phyloP scores from a whole-genome alignment of 805 yeast genomes.

The Lipomyces japonicus region DNA sequence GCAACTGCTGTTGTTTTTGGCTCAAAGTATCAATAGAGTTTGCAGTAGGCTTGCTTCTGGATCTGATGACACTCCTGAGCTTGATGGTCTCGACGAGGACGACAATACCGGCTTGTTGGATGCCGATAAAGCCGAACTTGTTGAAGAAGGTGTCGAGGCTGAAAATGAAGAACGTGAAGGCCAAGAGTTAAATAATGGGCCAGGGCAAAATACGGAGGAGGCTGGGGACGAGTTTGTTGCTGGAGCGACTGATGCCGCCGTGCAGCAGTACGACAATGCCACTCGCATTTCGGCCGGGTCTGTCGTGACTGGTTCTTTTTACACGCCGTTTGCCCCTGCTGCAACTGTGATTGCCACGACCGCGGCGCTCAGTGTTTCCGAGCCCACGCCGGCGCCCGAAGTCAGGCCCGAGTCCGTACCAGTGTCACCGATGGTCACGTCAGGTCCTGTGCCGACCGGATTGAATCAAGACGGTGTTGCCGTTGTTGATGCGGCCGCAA shows the following conservation, averaged over 20 bases:
- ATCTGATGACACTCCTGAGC: conserved; percentile 1
- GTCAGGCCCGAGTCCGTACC: conserved; percentile 12
- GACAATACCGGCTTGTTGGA: conserved; percentile 1
- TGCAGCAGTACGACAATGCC: conserved; percentile 9
- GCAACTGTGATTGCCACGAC: conserved; percentile 10
- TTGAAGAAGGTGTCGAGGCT: conserved; percentile 4
- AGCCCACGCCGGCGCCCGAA: conserved; percentile 8
- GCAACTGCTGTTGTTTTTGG: conserved; percentile 18
- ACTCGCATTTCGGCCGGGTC: conserved; percentile 15
- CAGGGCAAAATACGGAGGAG: conserved; percentile 2
- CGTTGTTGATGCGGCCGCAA: conserved; percentile 3
- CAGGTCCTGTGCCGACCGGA: conserved; percentile 1
- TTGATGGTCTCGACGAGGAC: conserved; percentile 6
- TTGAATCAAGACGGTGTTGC: too few relatives aligned
- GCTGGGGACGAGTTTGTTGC: neutral
- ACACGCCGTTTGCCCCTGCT: conserved; percentile 7
- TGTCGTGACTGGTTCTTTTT: conserved; percentile 10
- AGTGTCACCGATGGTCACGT: conserved; percentile 7
- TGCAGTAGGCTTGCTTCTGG: conserved; percentile 14
- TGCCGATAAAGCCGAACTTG: neutral
- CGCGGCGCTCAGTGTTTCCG: conserved; percentile 10
- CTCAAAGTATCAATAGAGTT: conserved; percentile 18
- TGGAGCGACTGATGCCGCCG: conserved; percentile 1
- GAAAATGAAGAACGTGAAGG: conserved; percentile 3
- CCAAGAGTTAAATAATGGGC: conserved; percentile 51